Base-by-base conservation (phyloP, 176 grass and related monocot genomes). In the Lolium rigidum region DNA sequence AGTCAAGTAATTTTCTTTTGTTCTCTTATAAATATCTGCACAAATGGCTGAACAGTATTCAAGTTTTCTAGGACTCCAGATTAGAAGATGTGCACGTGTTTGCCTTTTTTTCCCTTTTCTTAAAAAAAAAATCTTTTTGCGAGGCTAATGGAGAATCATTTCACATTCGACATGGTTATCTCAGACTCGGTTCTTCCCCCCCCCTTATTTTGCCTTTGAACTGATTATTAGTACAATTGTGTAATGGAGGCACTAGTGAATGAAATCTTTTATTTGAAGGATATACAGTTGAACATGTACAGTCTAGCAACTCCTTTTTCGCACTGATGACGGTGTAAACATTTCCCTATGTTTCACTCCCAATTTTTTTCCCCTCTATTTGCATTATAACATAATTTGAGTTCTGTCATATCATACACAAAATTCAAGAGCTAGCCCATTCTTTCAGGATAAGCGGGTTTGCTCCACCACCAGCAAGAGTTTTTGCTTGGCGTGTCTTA, bases 401-500 rank as follows among this genome's bases (percentile, higher is more conserved):
- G 67, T 39, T 76, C 13, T 22, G 8, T 57, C 64, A 84, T 38
- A 6, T 20, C 68, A 7, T 78, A 26, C 28, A 41, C 26, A 25
- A 25, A 49, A 44, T 41, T 43, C 37, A 37, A 24, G 37, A 35
- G 9, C 18, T 13, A 7, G 31, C 31, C 31, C 2, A 57, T 70
- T 51, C 38, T 87, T 83, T 67, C 81, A 98, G 96, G 81, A 86
- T 98, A 92, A 92, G 88, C 59, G 89, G 83, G 35, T 92, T 92
- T 86, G 93, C 90, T 88, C 90, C 93, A 38, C 93, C 96, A 66
- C 90, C 93, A 68, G 89, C 96, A 39, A 85, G 93, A 91, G 79
- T 95, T 89, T 98, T 98, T 77, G 93, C 93, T 84, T 98, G 91
- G 92, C 86, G 90, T 76, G 82, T 98, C 31, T 74, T 98, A 77